phyloP scores from a whole-genome alignment of 2,329 filamentous ascomycete genomes.

The Fusarium fujikuroi region DNA sequence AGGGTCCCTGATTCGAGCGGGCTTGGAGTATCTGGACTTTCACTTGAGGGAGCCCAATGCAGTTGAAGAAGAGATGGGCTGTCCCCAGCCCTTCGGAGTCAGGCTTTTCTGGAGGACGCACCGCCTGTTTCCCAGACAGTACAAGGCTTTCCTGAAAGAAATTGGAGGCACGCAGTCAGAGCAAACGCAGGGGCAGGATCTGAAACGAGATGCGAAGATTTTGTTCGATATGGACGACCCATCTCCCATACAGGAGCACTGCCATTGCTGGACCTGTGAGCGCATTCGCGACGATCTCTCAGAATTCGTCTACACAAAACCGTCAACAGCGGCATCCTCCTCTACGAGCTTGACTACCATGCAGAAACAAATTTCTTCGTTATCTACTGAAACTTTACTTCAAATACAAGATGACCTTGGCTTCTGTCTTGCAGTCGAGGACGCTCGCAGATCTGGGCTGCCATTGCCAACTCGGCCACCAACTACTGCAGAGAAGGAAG shows the following conservation, averaged over 20 bases:
- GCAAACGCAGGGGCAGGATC: background rate
- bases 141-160: conserved; percentile 3
- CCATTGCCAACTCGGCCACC: conserved; percentile 19
- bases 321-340: background rate
- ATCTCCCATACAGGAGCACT: background rate
- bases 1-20: conserved; percentile 6
- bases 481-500: conserved; percentile 5
- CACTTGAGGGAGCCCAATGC: background rate
- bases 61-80: background rate
- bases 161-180: background rate
- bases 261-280: conserved; percentile 29
- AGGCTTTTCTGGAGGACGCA: conserved; percentile 20
- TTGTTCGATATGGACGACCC: background rate
- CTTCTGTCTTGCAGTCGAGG: conserved; percentile 16
- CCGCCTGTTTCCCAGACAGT: conserved; percentile 10
- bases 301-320: conserved; percentile 5
- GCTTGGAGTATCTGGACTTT: conserved; percentile 15
- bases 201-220: background rate
- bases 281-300: conserved; percentile 21
- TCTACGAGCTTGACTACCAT: background rate
- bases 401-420: conserved; percentile 33
- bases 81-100: conserved; percentile 3
- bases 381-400: conserved; percentile 11
- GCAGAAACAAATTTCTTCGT: background rate
- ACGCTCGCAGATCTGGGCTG: background rate